Base-by-base conservation (phyloP, 2,329 filamentous ascomycete species). In the Phyllachora maydis region DNA sequence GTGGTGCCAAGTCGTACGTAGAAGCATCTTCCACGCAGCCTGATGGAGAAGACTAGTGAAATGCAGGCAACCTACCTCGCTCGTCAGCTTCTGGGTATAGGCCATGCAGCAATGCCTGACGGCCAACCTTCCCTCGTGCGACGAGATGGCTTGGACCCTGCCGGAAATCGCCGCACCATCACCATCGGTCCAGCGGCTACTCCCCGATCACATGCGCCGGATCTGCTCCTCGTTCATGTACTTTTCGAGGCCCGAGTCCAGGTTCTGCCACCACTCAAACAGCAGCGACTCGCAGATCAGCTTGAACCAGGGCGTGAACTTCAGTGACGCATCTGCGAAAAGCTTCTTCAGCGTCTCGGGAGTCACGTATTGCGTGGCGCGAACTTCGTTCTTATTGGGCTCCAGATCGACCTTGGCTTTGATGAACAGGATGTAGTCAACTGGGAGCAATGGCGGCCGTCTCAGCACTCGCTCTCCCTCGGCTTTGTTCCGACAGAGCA, bases 341-440 rank as follows among this genome's bases (percentile, higher is more conserved):
- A 85, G 78, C 36, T 62, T 45, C 59, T 81, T 88, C 35, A 98
- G 59, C 38, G 82, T 71, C 13, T 82, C 72, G 19, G 77, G 63
- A 12, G 71, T 71, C 30, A 93, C 83, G 39, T 90, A 98, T 46
- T 70, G 63, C 12, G 74, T 78, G 34, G 76, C 85, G 40, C 70
- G 68, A 22, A 82, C 83, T 54, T 98, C 88, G 50, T 98, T 98
- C 33, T 62, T 59, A 54, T 83, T 98, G 39, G 68, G 50, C 28
- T 78, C 49, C 23, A 92, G 55, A 38, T 90, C 76, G 28, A 95
- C 85, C 32, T 90, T 75, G 28, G 81, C 76, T 56, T 90, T 78
- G 58, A 95, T 93, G 54, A 98, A 95, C 26, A 98, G 69, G 35
- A 98, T 98, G 50, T 98, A 98, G 50, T 98, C 88, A 43, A 98